Evolutionary conservation across 768 basidiomycete genomes (phyloP), one percentile per base, ranked within the genome.

Genomic region (Lentinula guzmanii): DNA sequence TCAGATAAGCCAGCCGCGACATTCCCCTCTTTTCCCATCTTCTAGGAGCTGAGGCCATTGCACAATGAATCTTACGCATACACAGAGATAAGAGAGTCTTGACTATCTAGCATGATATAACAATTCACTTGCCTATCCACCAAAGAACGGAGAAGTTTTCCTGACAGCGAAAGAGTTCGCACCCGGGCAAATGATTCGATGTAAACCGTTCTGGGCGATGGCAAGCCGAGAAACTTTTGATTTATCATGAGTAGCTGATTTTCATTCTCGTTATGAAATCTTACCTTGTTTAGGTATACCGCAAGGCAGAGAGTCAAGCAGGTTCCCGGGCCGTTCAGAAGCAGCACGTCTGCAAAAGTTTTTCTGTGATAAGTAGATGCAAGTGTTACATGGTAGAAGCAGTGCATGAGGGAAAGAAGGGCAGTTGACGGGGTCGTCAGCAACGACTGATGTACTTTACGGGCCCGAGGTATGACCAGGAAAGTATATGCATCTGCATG

Each of bases 301-400:
- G 90, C 86, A 15, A 82, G 62, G 61, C 89, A 92, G 5, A 98
- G 78, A 5, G 89, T 76, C 37, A 95, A 85, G 70, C 93, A 95
- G 5, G 96, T 98, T 15, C 97, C 96, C 0, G 97, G 97, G 1
- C 97, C 97, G 71, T 98, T 98, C 33, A 98, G 73, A 55, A 99
- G 75, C 53, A 99, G 77, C 33, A 93, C 75, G 61, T 98, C 93
- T 31, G 86, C 82, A 67, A 86, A 85, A 3, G 75, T 62, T 16
- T 60, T 41, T 52, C 50, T 15, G 54, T 16, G 37, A 42, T 41
- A 41, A 37, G 5, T n/a, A 11, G 43, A 33, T 59, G 45, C 33
- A 37, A 91, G 51, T 0, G 83, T 80, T 62, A 94, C 68, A 63
- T 84, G 75, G 70, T 84, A 84, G 33, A 93, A 67, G 63, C 90